Base-by-base conservation (phyloP, 2,329 filamentous ascomycete genomes). In the Sclerotinia subarctica region DNA sequence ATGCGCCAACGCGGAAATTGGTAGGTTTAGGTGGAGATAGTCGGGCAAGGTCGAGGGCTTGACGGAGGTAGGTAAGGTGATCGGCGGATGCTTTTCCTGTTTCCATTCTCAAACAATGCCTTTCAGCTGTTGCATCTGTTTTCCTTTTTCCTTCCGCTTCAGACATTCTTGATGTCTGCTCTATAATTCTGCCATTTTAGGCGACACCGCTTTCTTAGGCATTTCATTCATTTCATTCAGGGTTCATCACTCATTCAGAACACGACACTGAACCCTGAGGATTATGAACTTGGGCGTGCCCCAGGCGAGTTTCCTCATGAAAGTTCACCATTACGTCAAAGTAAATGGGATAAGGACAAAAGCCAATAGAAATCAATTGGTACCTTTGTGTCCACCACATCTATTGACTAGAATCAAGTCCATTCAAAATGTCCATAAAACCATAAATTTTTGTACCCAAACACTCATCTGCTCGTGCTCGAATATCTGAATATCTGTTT, bases 1-100 rank as follows among this genome's bases (percentile, higher is more conserved):
- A 79, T n/a, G 95, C 95, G 53, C 95, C 95, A 29, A 99, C 94
- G 69, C 94, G 88, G 81, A 93, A 99, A 79, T 98, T 98, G 64
- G 92, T 93, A 2, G 94, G 90, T 90, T 93, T 38, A 8, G 93
- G 92, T 2, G 92, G 91, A 15, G 94, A 96, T 71, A 90, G 85
- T 47, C 85, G 84, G 17, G 95, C 94, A 71, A 93, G 83, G n/a
- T 84, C 80, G 68, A 98, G 86, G 49, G 93, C 93, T 67, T 90
- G 81, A 66, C 82, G 85, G 82, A 98, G 90, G 76, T 87, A 87
- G 32, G 64, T 64, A 47, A 71, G 15, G 42, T 77, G 77, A 51
- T n/a, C 58, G 49, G 57, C 21, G 29, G 56, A 58, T 38, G 19
- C 42, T 13, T 21, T 38, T 56, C 11, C 51, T 51, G 15, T 17